Conservation (phyloP, 257 asterid genomes). For the Scutellaria minor region DNA sequence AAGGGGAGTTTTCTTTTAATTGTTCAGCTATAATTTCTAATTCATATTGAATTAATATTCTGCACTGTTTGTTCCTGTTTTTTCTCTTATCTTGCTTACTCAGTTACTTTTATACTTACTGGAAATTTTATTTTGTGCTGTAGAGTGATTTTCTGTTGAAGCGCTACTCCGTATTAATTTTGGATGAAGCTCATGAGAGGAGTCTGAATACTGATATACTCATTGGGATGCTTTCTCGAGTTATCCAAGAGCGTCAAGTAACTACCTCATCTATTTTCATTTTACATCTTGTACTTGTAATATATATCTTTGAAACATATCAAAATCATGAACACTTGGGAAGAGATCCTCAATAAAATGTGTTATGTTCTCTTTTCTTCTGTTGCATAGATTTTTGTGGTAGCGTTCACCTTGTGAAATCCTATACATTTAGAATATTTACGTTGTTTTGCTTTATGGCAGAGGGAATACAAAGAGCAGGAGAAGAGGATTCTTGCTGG, state of each 20-base stretch:
- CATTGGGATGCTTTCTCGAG: slow-evolving; percentile 99
- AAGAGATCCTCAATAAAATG: background rate
- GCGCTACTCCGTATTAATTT: slow-evolving; percentile 81
- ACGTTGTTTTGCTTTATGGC: slow-evolving; percentile 32
- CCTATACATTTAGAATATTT: slow-evolving; percentile 26
- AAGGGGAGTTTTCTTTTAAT: background rate
- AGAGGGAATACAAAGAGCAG: slow-evolving; percentile 77
- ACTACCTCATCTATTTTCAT: slow-evolving; percentile 31
- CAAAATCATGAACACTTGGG: background rate
- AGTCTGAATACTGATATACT: slow-evolving; percentile 98
- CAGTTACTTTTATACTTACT: slow-evolving; percentile 18
- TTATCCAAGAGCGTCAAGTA: slow-evolving; percentile 79
- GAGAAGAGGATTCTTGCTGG: slow-evolving; percentile 65
- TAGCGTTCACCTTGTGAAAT: background rate
- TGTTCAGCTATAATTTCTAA: background rate
- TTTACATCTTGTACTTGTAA: slow-evolving; percentile 15
- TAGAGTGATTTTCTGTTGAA: slow-evolving; percentile 84
- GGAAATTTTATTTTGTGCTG: slow-evolving; percentile 24
- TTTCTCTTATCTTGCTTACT: background rate
- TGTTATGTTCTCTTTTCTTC: background rate
- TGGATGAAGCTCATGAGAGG: slow-evolving; percentile 99
- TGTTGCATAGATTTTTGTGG: background rate
- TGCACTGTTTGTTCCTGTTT: slow-evolving; percentile 10
- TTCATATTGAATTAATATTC: slow-evolving; percentile 14
- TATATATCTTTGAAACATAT: slow-evolving; percentile 23